phyloP scores from a whole-genome alignment of 1,284 basidiomycete species.

The Leccinum fallax region DNA sequence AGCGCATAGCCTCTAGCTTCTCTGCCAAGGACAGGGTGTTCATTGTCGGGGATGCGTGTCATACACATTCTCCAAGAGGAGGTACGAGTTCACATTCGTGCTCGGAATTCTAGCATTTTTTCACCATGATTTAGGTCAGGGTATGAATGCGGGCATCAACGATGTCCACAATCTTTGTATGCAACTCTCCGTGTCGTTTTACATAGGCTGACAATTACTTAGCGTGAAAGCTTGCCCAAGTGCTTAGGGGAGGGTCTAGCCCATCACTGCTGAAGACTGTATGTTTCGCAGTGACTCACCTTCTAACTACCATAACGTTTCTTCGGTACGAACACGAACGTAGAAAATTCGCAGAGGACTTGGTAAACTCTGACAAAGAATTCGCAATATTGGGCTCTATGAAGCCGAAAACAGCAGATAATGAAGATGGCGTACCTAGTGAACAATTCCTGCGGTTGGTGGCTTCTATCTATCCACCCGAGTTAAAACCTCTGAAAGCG shows the following conservation, averaged over 20 bases:
- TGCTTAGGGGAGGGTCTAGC: not conserved
- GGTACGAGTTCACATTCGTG: not conserved
- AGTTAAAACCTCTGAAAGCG: not conserved
- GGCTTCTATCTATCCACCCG: not conserved
- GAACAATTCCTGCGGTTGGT: not conserved
- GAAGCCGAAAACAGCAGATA: not conserved
- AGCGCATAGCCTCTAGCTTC: not conserved
- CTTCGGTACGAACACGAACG: not conserved
- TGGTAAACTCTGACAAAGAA: not conserved
- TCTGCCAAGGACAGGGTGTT: not conserved
- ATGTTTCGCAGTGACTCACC: not conserved
- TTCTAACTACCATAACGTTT: not conserved
- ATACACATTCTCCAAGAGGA: not conserved
- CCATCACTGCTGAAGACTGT: not conserved
- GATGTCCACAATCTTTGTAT: not conserved
- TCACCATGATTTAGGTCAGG: not conserved
- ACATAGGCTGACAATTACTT: not conserved
- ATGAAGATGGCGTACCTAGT: not conserved
- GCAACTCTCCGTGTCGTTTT: not conserved
- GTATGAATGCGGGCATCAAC: not conserved
- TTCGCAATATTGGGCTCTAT: not conserved
- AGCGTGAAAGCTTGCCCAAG: not conserved
- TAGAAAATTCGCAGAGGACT: not conserved
- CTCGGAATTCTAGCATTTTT: not conserved
- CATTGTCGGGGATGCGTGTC: not conserved